These are phyloP conservation scores for Setaria italica DNA, from an alignment of 202 grass and related monocot species.

Conservation along the genomic window DNA sequence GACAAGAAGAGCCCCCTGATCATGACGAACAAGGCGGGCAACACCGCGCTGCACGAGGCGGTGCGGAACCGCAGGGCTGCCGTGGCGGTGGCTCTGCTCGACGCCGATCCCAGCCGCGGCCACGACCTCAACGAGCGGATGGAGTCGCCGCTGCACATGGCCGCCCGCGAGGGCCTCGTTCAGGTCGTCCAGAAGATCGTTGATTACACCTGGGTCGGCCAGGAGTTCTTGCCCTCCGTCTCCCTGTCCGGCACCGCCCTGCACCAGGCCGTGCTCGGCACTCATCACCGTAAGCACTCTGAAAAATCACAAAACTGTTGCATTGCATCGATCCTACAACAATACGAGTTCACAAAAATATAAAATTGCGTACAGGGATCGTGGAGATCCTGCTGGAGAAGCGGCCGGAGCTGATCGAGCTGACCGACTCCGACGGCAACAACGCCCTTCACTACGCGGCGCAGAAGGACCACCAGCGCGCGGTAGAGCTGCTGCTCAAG, in stretches of 20 bases:
- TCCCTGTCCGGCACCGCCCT: conserved; percentile 57
- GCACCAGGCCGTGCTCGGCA: conserved; percentile 72
- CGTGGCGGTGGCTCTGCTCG: conserved; percentile 55
- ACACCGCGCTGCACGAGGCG: conserved; percentile 78
- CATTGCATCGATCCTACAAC: too few species aligned
- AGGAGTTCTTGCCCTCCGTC: neutral
- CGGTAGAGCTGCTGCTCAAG: conserved; percentile 45
- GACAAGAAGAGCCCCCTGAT: neutral
- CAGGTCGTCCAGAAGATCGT: conserved; percentile 54
- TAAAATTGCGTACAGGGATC: neutral
- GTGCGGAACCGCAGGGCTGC: conserved; percentile 21
- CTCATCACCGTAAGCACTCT: conserved; percentile 11
- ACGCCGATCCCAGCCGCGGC: conserved; percentile 44
- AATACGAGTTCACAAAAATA: too few species aligned
- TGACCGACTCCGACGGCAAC: conserved; percentile 1
- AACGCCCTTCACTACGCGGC: conserved; percentile 65
- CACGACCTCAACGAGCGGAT: conserved; percentile 53
- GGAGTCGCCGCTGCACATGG: conserved; percentile 72
- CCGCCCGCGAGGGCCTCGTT: conserved; percentile 64
- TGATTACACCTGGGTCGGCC: conserved; percentile 41
- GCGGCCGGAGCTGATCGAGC: neutral
- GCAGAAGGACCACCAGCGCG: conserved; percentile 30
- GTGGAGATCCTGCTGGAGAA: conserved; percentile 27
- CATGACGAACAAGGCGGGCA: conserved; percentile 41
- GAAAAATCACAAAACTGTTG: neutral